Evolutionary conservation across 225 moss, liverwort and hornwort genomes (phyloP), one percentile per base, ranked within the genome.

Genomic region (Sphagnum tenellum): DNA sequence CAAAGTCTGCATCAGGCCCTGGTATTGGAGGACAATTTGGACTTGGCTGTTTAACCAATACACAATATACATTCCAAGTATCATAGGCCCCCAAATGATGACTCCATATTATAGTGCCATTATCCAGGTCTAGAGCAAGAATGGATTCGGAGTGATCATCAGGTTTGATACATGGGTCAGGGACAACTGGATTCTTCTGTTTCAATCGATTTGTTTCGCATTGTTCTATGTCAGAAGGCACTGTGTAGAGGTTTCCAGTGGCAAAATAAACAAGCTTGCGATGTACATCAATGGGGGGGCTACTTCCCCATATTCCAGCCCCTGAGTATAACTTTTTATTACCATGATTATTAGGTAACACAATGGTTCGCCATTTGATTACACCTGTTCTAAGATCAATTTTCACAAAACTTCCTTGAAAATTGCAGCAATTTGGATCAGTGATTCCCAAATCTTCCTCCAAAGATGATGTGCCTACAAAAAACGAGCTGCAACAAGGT

Each of bases 1-100:
- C 77, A 10, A 77, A 81, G 57, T 81, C 74, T 12, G 61, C 73
- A 50, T 81, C 80, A 48, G 55, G 5, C 7, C 76, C 80, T 2
- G 71, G 63, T 44, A 48, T 61, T 0, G 7, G 8, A 3, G 77
- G 77, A 50, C 77, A 81, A 29, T 66, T 64, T 2, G 53, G 69
- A 29, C 29, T 29, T 29, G 29, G 29, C 29, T 29, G 0, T 2
- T 48, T 11, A 5, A 73, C 56, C 44, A 72, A 6, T 3, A 62
- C 3, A 62, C 76, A 80, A 0, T 61, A 72, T 1, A 4, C n/a
- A 7, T 59, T 64, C 5, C 55, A 80, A 45, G 75, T 76, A 57
- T 76, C 71, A 3, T 61, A 60, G 10, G 67, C 70, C 12, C 76
- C 80, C 12, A 80, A 61, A 5, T 57, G 63, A 47, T 45, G 62